phyloP scores from a whole-genome alignment of 2,329 filamentous ascomycete genomes.

The Hyphodiscus sp. region DNA sequence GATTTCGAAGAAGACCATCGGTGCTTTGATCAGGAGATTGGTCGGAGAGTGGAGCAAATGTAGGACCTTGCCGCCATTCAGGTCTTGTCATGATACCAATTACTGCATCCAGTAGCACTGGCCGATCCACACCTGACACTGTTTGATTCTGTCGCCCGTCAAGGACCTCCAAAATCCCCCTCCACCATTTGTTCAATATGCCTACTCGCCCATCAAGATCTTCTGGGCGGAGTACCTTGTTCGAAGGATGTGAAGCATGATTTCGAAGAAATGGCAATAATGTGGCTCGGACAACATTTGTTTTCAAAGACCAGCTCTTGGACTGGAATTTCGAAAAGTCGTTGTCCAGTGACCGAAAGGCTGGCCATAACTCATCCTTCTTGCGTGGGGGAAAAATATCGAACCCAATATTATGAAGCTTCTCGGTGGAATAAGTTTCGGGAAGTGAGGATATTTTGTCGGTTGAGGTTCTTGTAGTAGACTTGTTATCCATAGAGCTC shows the following conservation, averaged over 20 bases:
- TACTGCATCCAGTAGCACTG: constrained; percentile 62
- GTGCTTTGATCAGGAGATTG: constrained; percentile 30
- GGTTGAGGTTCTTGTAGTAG: constrained; percentile 36
- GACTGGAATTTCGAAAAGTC: constrained; percentile 65
- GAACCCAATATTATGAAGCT: constrained; percentile 16
- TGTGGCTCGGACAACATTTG: constrained; percentile 58
- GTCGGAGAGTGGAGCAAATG: constrained; percentile 45
- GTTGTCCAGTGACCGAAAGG: constrained; percentile 61
- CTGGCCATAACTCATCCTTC: constrained; percentile 64
- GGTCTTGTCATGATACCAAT: constrained; percentile 64
- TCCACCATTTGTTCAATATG: constrained; percentile 73
- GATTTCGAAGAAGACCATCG: constrained; percentile 21
- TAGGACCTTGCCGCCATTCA: constrained; percentile 60
- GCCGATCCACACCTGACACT: constrained; percentile 63
- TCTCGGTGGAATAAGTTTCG: constrained; percentile 33
- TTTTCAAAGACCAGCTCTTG: constrained; percentile 62
- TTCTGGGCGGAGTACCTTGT: constrained; percentile 53
- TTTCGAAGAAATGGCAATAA: constrained; percentile 60
- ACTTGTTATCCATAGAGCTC: constrained; percentile 41
- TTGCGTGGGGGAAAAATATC: constrained; percentile 37
- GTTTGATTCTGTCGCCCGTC: constrained; percentile 62
- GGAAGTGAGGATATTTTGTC: constrained; percentile 42
- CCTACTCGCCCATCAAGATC: constrained; percentile 62
- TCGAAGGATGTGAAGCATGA: constrained; percentile 53
- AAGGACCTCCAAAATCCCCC: constrained; percentile 60